Evolutionary conservation across 73 alveolate genomes (phyloP).

Genomic region (Paramecium pentaurelia): DNA sequence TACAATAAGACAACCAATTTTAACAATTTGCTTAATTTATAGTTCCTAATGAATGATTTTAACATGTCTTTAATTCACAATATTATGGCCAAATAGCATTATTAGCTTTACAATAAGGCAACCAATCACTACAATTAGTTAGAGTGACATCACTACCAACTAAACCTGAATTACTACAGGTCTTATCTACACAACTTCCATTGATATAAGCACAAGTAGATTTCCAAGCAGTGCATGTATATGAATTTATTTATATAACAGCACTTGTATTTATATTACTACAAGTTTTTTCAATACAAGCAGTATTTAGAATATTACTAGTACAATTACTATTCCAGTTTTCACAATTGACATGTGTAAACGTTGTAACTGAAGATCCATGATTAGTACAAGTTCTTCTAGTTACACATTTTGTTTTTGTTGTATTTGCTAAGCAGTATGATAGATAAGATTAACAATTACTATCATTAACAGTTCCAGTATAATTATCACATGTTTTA

Average conservation of each 20-base stretch:
- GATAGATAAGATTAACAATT: background rate
- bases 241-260: background rate
- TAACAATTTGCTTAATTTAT: background rate
- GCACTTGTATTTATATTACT: background rate
- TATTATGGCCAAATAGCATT: background rate
- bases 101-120: background rate
- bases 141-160: background rate
- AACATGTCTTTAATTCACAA: constrained; percentile 10
- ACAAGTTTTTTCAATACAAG: background rate
- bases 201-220: background rate
- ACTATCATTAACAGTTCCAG: background rate
- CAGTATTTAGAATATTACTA: background rate
- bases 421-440: background rate
- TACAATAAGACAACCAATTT: background rate
- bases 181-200: background rate
- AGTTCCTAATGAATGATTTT: background rate
- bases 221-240: background rate
- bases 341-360: background rate
- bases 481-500: constrained; percentile 13
- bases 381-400: background rate
- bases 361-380: background rate
- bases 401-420: background rate
- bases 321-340: background rate
- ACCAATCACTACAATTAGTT: background rate
- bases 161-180: background rate